A percentile compares a stretch with the other conserved stretches of the same genome.
Conservation (phyloP, 805 yeast genomes). For the Saccharomycopsis malanga region DNA sequence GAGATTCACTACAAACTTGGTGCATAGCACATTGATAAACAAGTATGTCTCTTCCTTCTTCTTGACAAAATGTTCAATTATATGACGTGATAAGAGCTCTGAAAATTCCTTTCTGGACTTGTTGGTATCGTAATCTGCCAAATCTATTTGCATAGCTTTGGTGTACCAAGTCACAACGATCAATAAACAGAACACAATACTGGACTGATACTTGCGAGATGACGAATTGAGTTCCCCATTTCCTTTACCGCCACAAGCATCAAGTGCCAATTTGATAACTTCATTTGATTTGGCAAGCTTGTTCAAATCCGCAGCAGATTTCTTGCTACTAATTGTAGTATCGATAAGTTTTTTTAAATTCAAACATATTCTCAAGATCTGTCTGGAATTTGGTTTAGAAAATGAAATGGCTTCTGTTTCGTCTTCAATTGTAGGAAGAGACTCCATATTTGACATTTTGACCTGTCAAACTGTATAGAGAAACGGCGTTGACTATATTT, state of each 20-base stretch:
- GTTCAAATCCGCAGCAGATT: constrained; percentile 51
- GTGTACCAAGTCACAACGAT: constrained; percentile 76
- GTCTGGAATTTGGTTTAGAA: constrained; percentile 53
- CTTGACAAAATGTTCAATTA: constrained; percentile 50
- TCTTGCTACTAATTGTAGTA: constrained; percentile 50
- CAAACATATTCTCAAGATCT: constrained; percentile 58
- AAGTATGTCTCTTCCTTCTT: constrained; percentile 42
- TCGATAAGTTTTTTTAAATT: constrained; percentile 66
- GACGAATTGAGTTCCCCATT: constrained; percentile 48
- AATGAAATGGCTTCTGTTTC: constrained; percentile 6
- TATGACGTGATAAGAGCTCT: constrained; percentile 57
- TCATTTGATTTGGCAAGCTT: constrained; percentile 27
- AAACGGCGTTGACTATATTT: no score
- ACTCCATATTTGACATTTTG: neutral
- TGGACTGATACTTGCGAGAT: constrained; percentile 56
- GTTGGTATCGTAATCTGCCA: constrained; percentile 61
- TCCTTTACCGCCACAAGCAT: constrained; percentile 77
- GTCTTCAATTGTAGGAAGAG: neutral
- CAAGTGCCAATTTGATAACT: constrained; percentile 53
- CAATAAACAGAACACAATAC: constrained; percentile 60
- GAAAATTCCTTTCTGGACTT: constrained; percentile 56
- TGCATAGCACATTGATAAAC: constrained; percentile 70
- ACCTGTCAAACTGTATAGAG: no score
- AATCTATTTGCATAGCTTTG: constrained; percentile 48
- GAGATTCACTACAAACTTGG: constrained; percentile 58